These are phyloP conservation scores for Puccinia polysora DNA, from an alignment of 1,284 basidiomycete genomes.

Conservation along the genomic window DNA sequence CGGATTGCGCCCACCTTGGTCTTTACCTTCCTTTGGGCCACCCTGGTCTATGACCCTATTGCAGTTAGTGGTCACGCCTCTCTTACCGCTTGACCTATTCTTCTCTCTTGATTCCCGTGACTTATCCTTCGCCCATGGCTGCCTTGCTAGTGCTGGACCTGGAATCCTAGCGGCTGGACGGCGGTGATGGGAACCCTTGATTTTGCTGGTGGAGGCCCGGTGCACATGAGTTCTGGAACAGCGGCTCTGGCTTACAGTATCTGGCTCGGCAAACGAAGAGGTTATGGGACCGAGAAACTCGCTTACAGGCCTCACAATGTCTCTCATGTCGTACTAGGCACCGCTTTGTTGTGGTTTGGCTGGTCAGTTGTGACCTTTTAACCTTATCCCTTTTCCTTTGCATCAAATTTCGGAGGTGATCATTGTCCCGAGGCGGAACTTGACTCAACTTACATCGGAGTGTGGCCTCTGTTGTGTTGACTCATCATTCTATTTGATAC, in stretches of 20 bases:
- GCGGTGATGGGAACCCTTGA: conserved; percentile 52
- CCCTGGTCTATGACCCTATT: conserved; percentile 86
- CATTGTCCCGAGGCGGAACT: too few relatives aligned
- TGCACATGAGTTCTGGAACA: conserved; percentile 50
- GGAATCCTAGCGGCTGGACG: conserved; percentile 52
- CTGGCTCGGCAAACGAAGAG: conserved; percentile 55
- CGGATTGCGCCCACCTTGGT: conserved; percentile 79
- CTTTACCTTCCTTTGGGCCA: conserved; percentile 87
- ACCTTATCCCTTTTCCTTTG: neutral
- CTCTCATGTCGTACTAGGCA: conserved; percentile 54
- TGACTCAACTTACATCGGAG: too few relatives aligned
- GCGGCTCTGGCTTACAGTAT: conserved; percentile 50
- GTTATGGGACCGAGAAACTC: conserved; percentile 54
- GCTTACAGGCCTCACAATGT: conserved; percentile 55
- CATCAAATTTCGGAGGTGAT: too few relatives aligned
- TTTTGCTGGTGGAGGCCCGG: conserved; percentile 53
- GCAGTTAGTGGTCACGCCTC: conserved; percentile 52
- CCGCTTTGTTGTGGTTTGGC: conserved; percentile 55
- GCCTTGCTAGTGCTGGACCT: conserved; percentile 47
- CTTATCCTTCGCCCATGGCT: neutral
- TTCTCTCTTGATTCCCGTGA: neutral
- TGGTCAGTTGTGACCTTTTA: conserved; percentile 45
- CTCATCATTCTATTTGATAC: neutral
- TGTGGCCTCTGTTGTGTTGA: neutral
- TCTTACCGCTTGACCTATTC: neutral